Percentiles rank a stretch among this genome's conserved stretches.
Evolutionary conservation across 73 alveolate genomes (phyloP).

Genomic region (Halteria grandinella): DNA sequence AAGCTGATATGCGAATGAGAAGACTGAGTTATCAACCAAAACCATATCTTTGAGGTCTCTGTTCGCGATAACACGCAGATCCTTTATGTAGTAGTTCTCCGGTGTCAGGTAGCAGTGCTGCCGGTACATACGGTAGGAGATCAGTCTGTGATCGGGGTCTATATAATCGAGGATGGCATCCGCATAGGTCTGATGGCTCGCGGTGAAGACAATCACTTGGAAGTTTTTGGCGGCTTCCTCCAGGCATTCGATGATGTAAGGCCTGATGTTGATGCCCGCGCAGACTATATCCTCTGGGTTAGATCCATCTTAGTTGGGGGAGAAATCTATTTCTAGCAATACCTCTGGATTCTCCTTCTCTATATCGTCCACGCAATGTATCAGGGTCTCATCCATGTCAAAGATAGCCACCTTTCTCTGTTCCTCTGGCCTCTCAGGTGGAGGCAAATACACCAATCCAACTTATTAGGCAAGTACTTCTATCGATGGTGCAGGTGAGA

Average conservation of each 20-base stretch:
- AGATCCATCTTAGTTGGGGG: slow-evolving; percentile 48
- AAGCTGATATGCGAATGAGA: slow-evolving; percentile 76
- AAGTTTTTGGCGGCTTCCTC: slow-evolving; percentile 72
- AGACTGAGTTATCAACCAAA: slow-evolving; percentile 67
- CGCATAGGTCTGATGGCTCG: slow-evolving; percentile 84
- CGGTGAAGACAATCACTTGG: slow-evolving; percentile 79
- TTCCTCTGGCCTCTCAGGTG: slow-evolving; percentile 12
- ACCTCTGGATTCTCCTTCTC: slow-evolving; percentile 57
- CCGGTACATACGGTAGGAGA: slow-evolving; percentile 80
- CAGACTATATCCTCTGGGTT: background rate
- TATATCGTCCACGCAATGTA: slow-evolving; percentile 73
- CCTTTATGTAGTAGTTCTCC: slow-evolving; percentile 54
- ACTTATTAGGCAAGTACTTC: slow-evolving; percentile 27
- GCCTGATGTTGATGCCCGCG: slow-evolving; percentile 81
- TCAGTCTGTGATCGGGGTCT: slow-evolving; percentile 78
- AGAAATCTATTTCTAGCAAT: slow-evolving; percentile 48
- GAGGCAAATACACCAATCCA: slow-evolving; percentile 55
- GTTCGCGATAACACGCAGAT: slow-evolving; percentile 56
- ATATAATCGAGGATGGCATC: slow-evolving; percentile 83
- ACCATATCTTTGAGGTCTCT: slow-evolving; percentile 60
- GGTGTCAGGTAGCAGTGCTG: slow-evolving; percentile 70
- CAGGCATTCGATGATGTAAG: slow-evolving; percentile 77
- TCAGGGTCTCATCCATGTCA: slow-evolving; percentile 78
- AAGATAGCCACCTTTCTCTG: slow-evolving; percentile 44
- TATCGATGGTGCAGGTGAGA: slow-evolving; percentile 16